Evolutionary conservation across 2,329 filamentous ascomycete genomes (phyloP).

Genomic region (Pyricularia pennisetigena): DNA sequence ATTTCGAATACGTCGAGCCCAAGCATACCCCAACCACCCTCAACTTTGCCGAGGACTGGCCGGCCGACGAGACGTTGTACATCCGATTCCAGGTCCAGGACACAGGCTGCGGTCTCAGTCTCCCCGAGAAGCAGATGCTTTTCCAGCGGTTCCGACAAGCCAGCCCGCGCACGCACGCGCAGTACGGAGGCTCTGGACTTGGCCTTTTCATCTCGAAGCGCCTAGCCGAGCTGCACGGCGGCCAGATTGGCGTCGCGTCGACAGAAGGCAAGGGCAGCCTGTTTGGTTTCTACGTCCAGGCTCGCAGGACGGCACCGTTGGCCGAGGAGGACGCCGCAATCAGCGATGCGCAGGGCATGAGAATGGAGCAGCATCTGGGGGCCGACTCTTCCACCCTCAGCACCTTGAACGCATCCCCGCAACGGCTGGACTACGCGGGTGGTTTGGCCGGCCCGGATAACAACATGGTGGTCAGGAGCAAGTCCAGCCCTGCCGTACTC

Average conservation of each 20-base stretch:
- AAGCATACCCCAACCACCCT: conserved; percentile 11
- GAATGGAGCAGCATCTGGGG: conserved; percentile 7
- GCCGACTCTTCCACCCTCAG: conserved; percentile 3
- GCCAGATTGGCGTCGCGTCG: conserved; percentile 53
- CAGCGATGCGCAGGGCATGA: neutral
- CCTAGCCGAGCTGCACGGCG: conserved; percentile 54
- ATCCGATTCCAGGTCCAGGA: conserved; percentile 49
- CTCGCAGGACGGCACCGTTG: conserved; percentile 23
- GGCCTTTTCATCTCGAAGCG: conserved; percentile 56
- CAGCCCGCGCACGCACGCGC: conserved; percentile 34
- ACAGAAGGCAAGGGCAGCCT: conserved; percentile 47
- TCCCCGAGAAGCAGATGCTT: conserved; percentile 52
- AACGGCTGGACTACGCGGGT: conserved; percentile 16
- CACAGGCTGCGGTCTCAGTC: conserved; percentile 52
- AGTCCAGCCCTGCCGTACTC: conserved; percentile 2
- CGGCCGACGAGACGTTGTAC: conserved; percentile 22
- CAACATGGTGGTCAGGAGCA: conserved; percentile 13
- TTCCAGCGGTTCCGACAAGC: conserved; percentile 63
- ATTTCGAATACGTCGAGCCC: conserved; percentile 21
- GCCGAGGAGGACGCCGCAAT: neutral
- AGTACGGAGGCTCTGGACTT: conserved; percentile 54
- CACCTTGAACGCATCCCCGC: conserved; percentile 11
- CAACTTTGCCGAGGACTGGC: conserved; percentile 19
- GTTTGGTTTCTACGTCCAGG: conserved; percentile 55
- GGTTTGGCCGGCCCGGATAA: conserved; percentile 8